Evolutionary conservation across 2,329 filamentous ascomycete genomes (phyloP), one percentile per base, ranked within the genome.

Genomic region (Ceratocystis papillata): DNA sequence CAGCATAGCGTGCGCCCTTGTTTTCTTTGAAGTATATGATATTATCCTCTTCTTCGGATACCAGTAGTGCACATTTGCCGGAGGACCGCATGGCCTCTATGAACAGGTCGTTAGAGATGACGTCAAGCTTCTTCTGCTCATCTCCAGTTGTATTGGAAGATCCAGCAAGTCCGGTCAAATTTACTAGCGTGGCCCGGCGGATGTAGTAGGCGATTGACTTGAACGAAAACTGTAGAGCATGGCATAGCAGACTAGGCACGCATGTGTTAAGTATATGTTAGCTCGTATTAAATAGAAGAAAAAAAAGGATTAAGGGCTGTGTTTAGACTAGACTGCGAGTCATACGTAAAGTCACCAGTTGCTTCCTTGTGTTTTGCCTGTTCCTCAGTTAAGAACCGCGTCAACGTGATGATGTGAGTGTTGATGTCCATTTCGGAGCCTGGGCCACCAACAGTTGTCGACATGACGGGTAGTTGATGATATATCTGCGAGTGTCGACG

Each of bases 171-270:
- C 94, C 94, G 64, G 90, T 95, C 69, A 99, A 85, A 81, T 96
- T 96, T 79, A 97, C 93, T 70, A 99, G 81, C 28, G 90, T 93
- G 45, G 93, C 91, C 76, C 94, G 88, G 73, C 93, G 92, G 77
- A 99, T 99, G 81, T 96, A 99, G 83, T 97, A 96, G 72, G 94
- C 90, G 77, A 99, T 99, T 71, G 90, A 96, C 82, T 99, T 99
- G 87, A 99, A 99, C 70, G 94, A 93, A 81, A 97, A 99, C 78
- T 97, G 94, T 68, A 99, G 88, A 68, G 94, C 92, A 76, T 99
- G 94, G 82, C 91, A 96, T 68, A 99, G 85, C 64, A 99, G 84
- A 73, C 92, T 96, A 73, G 64, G 61, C 12, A 46, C 10, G 50
- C 46, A 33, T 15, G 61, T 12, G 46, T 53, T 53, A 5, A 53